Base-by-base conservation (phyloP, 164 flowering plant species). In the Vitis rupestris region DNA sequence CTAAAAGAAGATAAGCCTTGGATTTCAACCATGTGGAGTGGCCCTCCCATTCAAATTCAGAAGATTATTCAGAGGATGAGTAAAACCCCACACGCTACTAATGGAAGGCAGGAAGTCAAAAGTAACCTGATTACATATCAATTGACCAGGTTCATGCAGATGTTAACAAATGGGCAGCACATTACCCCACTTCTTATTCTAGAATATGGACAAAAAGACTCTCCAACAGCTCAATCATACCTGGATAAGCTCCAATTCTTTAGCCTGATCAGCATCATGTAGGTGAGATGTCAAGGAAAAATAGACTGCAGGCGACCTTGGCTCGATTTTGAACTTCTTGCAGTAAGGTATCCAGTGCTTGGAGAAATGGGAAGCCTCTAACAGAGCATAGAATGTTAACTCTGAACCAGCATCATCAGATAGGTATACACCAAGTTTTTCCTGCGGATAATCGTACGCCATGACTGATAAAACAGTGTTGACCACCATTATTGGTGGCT, bases 381-480 rank as follows among this genome's bases (percentile, higher is more conserved):
- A 4, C 3, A 79, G 63, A 14, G 82, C 74, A 70, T 69, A 75
- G 47, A 61, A 72, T 1, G 79, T 79, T 10, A 79, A 27, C 0
- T 69, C 70, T 1, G 82, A 79, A 4, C 76, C 82, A 2, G 65
- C 82, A 51, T 79, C 82, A 49, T 79, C 82, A 8, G 80, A 76
- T 50, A 80, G 73, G 44, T 76, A 80, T 1, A 80, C 68, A 16
- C 60, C 55, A 0, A 80, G 68, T 63, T 79, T 79, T 47, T 79
- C 76, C 4, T 76, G 15, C n/a, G 82, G 79, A 13, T 79, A 75
- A 53, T 75, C 71, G 13, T 72, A 75, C 0, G 79, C 65, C 82
- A 79, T 75, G 9, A 75, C 72, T 12, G 82, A 79, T 31, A 79
- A 52, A 10, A 75, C 76, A 6, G 82, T 79, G 70, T 67, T 79